These are phyloP conservation scores for Colletotrichum sp. DNA, from an alignment of 2,329 filamentous ascomycete genomes.

Conservation along the genomic window DNA sequence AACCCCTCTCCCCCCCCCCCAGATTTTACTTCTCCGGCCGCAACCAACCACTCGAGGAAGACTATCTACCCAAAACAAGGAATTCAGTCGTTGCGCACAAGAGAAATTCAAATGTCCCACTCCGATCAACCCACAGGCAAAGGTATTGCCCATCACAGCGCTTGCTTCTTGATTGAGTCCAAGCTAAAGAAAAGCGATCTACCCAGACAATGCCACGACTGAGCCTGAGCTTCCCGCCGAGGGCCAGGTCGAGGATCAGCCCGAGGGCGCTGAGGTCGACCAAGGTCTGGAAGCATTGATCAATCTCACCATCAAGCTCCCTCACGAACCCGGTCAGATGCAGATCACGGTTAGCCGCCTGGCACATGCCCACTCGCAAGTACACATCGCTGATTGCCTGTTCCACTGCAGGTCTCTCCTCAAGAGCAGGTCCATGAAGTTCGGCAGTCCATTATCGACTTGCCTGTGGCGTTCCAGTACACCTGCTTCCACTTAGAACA, in stretches of 20 bases:
- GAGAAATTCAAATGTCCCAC: slow-evolving; percentile 11
- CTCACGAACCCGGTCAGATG: slow-evolving; percentile 78
- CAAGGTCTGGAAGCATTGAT: slow-evolving; percentile 46
- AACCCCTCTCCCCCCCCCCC: background rate
- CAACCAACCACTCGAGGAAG: background rate
- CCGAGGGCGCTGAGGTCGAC: slow-evolving; percentile 3
- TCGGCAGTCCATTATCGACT: slow-evolving; percentile 93
- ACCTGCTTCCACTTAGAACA: slow-evolving; percentile 98
- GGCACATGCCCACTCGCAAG: background rate
- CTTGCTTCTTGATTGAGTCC: background rate
- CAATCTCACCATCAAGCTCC: slow-evolving; percentile 77
- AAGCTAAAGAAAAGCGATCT: background rate
- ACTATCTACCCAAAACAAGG: background rate
- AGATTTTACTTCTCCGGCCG: background rate
- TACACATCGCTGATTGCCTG: background rate
- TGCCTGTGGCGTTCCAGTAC: slow-evolving; percentile 92
- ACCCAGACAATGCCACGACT: slow-evolving; percentile 9
- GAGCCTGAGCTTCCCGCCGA: background rate
- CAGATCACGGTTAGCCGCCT: slow-evolving; percentile 75
- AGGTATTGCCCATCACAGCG: slow-evolving; percentile 1
- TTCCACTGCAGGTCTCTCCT: slow-evolving; percentile 70
- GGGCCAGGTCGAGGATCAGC: background rate
- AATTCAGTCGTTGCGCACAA: background rate
- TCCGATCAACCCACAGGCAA: slow-evolving; percentile 16
- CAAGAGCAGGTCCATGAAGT: slow-evolving; percentile 98